phyloP scores from a whole-genome alignment of 2,329 filamentous ascomycete species.

The Harringtonia lauricola region DNA sequence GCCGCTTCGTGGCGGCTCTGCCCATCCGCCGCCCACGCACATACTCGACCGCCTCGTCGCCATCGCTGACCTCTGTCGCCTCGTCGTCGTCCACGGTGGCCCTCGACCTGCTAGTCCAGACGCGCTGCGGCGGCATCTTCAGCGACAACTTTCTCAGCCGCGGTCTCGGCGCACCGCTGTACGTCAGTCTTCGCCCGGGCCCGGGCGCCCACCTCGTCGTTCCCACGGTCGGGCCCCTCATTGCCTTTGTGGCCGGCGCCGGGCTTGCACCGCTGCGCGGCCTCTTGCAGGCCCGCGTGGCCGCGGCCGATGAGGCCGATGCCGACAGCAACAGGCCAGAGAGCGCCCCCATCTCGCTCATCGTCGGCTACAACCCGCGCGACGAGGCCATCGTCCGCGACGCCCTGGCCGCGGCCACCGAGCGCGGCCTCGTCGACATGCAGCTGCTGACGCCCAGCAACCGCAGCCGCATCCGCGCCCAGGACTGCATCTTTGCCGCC shows the following conservation, averaged over 20 bases:
- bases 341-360: constrained; percentile 8
- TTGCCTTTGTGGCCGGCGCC: constrained; percentile 1
- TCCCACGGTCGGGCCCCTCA: background rate
- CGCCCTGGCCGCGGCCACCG: constrained; percentile 2
- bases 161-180: background rate
- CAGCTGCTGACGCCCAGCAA: constrained; percentile 12
- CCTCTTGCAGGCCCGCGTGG: constrained; percentile 5
- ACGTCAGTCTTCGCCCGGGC: background rate
- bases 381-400: constrained; percentile 8
- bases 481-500: constrained; percentile 6
- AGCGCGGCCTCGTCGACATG: constrained; percentile 9
- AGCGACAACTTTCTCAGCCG: constrained; percentile 1
- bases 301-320: background rate
- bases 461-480: constrained; percentile 5
- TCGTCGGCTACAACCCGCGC: constrained; percentile 8
- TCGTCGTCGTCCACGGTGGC: background rate
- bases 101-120: constrained; percentile 1
- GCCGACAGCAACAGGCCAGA: no score
- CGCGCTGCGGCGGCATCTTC: background rate
- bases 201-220: background rate
- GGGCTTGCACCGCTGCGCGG: constrained; percentile 1
- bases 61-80: background rate
- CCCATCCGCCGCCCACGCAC: background rate
- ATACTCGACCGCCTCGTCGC: background rate
- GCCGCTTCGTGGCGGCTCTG: background rate